Base-by-base conservation (phyloP, 345 rosid genomes). In the Eutrema japonicum region DNA sequence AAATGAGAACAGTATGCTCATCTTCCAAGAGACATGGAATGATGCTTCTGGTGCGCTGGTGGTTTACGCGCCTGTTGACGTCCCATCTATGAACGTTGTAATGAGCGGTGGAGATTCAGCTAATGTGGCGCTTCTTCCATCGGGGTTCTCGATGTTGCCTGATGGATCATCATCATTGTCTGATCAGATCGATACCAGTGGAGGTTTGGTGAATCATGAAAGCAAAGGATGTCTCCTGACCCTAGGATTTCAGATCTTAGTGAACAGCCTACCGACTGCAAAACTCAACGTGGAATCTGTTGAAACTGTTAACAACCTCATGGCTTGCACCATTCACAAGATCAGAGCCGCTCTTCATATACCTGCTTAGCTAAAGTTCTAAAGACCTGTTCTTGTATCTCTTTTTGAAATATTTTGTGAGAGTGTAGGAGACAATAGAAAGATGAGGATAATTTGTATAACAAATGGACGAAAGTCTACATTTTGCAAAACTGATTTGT, bases 1-100 rank as follows among this genome's bases (percentile, higher is more conserved):
- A 10, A 71, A 40, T 1, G 86, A 82, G 36, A 83, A 48, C n/a
- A 63, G 74, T 70, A 83, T 81, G 87, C 74, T 86, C 27, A 80
- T 88, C 69, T 66, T 90, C 53, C 93, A 90, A 78, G 96, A 90
- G 76, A 85, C 88, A 1, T 87, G 91, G 85, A 78, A 40, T 18
- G 91, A 86, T 51, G 65, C 75, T 3, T 77, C 89, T 2, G 88
- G 89, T 22, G 84, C 93, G 2, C 40, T 80, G 5, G 80, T 90
- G 33, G 87, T 88, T 55, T 90, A 87, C 53, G 88, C 93, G 0
- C 93, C 96, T 0, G 85, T 87, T 3, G 93, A 90, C 61, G 7
- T 79, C 3, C 73, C 77, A 29, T 68, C 86, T 2, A 79, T 85
- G 76, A 64, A 64, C 3, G 12, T 57, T 36, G 89, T 85, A 32